Evolutionary conservation across 1,139 yeast species (phyloP).

Genomic region (Yamadazyma kanchanaburiensis): DNA sequence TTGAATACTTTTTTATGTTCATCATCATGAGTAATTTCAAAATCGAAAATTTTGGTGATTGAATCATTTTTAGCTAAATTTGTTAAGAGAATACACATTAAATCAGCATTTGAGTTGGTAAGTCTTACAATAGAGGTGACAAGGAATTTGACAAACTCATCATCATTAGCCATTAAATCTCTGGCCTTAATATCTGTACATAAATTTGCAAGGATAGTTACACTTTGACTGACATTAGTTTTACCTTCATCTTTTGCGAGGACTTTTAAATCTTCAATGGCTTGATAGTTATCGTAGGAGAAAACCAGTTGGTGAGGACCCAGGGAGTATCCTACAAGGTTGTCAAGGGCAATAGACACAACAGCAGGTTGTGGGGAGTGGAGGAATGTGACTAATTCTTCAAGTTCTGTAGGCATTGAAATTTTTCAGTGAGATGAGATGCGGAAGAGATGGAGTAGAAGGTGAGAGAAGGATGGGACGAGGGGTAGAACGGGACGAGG

Average conservation of each 20-base stretch:
- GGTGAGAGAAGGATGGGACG: too few relatives aligned
- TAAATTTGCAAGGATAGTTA: conserved; percentile 78
- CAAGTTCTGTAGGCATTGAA: conserved; percentile 65
- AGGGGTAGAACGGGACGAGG: too few relatives aligned
- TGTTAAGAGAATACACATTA: conserved; percentile 79
- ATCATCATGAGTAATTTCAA: conserved; percentile 33
- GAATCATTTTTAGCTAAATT: conserved; percentile 79
- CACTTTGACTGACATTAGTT: conserved; percentile 61
- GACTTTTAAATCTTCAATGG: conserved; percentile 70
- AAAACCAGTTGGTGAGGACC: conserved; percentile 67
- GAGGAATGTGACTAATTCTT: conserved; percentile 74
- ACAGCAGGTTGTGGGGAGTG: conserved; percentile 84
- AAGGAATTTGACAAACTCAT: conserved; percentile 52
- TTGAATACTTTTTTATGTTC: conserved; percentile 42
- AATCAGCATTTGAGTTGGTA: conserved; percentile 67
- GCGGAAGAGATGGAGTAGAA: too few relatives aligned
- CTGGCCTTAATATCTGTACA: conserved; percentile 71
- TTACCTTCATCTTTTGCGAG: conserved; percentile 50
- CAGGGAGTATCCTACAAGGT: conserved; percentile 77
- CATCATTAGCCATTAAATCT: conserved; percentile 63
- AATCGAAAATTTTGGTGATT: conserved; percentile 53
- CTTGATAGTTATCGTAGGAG: conserved; percentile 64
- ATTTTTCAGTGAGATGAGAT: too few relatives aligned
- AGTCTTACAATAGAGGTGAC: conserved; percentile 53
- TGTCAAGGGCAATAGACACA: conserved; percentile 80